phyloP scores from a whole-genome alignment of 179 eudicot species.

The Silene noctiflora region DNA sequence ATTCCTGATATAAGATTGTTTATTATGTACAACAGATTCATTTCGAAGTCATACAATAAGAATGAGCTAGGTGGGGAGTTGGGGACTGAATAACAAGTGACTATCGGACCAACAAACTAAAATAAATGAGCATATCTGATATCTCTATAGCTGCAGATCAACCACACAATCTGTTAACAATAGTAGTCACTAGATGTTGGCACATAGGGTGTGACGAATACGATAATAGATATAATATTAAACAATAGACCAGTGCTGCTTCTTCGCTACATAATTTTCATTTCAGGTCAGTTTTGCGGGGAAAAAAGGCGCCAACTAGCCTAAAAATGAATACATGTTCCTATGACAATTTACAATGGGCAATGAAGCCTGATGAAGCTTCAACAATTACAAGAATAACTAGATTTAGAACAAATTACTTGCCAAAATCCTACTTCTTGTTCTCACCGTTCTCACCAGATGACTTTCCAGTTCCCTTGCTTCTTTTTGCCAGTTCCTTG shows the following conservation, averaged over 20 bases:
- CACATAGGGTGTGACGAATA: too few relatives aligned
- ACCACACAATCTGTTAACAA: too few relatives aligned
- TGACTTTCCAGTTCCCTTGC: slow-evolving; percentile 38
- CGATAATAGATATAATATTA: too few relatives aligned
- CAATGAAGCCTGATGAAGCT: slow-evolving; percentile 7
- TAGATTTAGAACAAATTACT: background rate
- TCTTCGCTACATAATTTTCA: background rate
- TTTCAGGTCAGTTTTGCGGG: background rate
- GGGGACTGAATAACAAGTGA: too few relatives aligned
- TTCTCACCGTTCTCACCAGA: slow-evolving; percentile 32
- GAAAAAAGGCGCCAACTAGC: slow-evolving; percentile 5
- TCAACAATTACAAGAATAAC: background rate
- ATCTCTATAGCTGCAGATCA: too few relatives aligned
- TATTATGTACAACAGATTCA: too few relatives aligned
- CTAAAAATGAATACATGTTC: background rate
- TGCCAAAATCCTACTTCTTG: slow-evolving; percentile 19
- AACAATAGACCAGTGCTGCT: background rate
- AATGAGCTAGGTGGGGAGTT: too few relatives aligned
- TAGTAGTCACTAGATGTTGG: too few relatives aligned
- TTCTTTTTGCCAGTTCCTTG: slow-evolving; percentile 46
- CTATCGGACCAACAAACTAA: too few relatives aligned
- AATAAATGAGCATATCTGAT: too few relatives aligned
- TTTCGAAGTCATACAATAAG: too few relatives aligned
- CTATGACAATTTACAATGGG: slow-evolving; percentile 12
- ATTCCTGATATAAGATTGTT: too few relatives aligned